A percentile compares a stretch with the other conserved stretches of the same genome.
Evolutionary conservation across 2,329 filamentous ascomycete genomes (phyloP).

Genomic region (Fusarium mangiferae): DNA sequence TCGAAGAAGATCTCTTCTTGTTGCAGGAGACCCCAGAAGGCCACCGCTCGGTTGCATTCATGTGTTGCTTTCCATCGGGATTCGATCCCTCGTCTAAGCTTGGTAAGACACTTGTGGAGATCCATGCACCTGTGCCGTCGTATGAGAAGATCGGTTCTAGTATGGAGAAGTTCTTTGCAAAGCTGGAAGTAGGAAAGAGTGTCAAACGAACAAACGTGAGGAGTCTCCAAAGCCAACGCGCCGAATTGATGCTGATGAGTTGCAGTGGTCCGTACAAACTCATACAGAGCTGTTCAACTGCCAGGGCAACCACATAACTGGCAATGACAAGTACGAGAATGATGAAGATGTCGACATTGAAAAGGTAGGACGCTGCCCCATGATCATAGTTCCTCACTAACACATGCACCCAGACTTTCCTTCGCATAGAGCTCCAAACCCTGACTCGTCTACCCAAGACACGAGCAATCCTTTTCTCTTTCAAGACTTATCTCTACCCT

Average conservation of each 20-base stretch:
- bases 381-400: background rate
- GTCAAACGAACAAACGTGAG: constrained; percentile 62
- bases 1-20: constrained; percentile 55
- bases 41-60: constrained; percentile 58
- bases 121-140: constrained; percentile 58
- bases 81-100: constrained; percentile 64
- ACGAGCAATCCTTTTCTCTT: constrained; percentile 25
- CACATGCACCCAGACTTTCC: constrained; percentile 7
- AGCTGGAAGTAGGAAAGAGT: constrained; percentile 58
- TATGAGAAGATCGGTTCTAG: constrained; percentile 65
- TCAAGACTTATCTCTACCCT: constrained; percentile 36
- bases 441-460: constrained; percentile 31
- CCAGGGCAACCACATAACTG: constrained; percentile 28
- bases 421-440: constrained; percentile 32
- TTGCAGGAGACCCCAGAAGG: constrained; percentile 54
- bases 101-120: constrained; percentile 56
- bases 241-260: background rate
- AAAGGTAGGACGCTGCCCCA: background rate
- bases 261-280: constrained; percentile 38
- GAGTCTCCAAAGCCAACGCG: rapidly evolving
- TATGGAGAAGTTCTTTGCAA: constrained; percentile 65
- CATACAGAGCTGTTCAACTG: constrained; percentile 35
- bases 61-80: constrained; percentile 54
- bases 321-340: constrained; percentile 11
- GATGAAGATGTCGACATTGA: constrained; percentile 21